phyloP scores from a whole-genome alignment of 495 filamentous ascomycete genomes.

The Aspergillus ostianus region DNA sequence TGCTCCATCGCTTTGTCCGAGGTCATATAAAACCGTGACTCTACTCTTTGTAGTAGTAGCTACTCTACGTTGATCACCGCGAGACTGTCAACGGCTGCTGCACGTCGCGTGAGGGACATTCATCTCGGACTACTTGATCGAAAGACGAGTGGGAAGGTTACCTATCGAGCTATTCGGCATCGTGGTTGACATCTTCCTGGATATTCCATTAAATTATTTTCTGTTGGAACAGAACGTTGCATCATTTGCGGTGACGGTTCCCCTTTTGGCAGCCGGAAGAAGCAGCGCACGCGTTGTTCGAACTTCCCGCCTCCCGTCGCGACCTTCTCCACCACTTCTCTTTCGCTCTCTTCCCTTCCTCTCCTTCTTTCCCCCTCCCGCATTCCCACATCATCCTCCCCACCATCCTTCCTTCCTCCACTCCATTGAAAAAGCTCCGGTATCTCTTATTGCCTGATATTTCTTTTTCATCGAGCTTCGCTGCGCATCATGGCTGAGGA shows the following conservation, averaged over 20 bases:
- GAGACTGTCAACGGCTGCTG: background rate
- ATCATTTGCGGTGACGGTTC: constrained; percentile 25
- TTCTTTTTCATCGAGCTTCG: constrained; percentile 16
- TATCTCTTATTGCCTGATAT: constrained; percentile 15
- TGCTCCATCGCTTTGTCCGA: background rate
- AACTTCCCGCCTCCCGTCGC: constrained; percentile 41
- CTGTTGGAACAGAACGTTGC: constrained; percentile 23
- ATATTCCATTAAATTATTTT: background rate
- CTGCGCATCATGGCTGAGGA: constrained; percentile 46
- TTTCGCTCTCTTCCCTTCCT: constrained; percentile 25
- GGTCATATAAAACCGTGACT: background rate
- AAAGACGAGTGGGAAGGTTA: background rate
- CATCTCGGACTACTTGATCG: background rate
- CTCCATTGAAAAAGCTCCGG: constrained; percentile 14
- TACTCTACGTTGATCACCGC: background rate
- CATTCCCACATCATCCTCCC: constrained; percentile 21
- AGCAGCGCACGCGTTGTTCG: constrained; percentile 38
- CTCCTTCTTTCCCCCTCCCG: constrained; percentile 23
- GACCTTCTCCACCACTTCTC: constrained; percentile 42
- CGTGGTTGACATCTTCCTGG: background rate
- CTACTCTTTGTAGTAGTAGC: background rate
- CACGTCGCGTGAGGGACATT: background rate
- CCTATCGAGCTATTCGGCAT: background rate
- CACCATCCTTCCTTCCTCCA: constrained; percentile 11
- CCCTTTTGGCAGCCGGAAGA: constrained; percentile 21